Conservation (phyloP, 805 yeast genomes). For the Metschnikowia henanensis region DNA sequence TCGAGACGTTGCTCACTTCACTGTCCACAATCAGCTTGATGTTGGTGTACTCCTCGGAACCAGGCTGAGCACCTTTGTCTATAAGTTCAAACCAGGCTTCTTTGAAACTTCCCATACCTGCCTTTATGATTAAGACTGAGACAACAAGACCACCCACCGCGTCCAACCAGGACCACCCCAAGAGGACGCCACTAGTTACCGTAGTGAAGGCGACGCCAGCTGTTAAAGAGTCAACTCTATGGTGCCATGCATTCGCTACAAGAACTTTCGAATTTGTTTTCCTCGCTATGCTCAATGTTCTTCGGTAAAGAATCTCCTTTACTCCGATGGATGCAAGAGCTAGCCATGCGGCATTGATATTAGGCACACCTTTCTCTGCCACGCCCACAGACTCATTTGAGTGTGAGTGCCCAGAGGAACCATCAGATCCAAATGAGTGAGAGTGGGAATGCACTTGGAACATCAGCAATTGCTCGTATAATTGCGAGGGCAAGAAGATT, state of each 20-base stretch:
- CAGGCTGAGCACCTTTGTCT: slow-evolving; percentile 62
- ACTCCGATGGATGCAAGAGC: slow-evolving; percentile 86
- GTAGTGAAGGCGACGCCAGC: slow-evolving; percentile 88
- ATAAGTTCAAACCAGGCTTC: slow-evolving; percentile 73
- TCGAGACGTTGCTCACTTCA: slow-evolving; percentile 25
- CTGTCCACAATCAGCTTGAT: slow-evolving; percentile 41
- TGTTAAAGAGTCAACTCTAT: slow-evolving; percentile 90
- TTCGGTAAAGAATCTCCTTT: slow-evolving; percentile 85
- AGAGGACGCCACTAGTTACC: slow-evolving; percentile 79
- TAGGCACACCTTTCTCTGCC: slow-evolving; percentile 28
- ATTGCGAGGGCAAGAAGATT: slow-evolving; percentile 61
- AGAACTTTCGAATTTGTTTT: slow-evolving; percentile 82
- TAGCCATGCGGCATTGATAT: slow-evolving; percentile 94
- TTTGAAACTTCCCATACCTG: slow-evolving; percentile 76
- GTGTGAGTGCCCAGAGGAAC: slow-evolving; percentile 16
- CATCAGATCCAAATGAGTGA: slow-evolving; percentile 33
- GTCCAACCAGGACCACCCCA: slow-evolving; percentile 81
- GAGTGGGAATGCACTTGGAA: slow-evolving; percentile 54
- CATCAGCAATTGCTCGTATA: slow-evolving; percentile 53
- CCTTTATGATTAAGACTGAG: slow-evolving; percentile 75
- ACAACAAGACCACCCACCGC: slow-evolving; percentile 91
- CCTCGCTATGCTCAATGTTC: slow-evolving; percentile 79
- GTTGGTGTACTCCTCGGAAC: slow-evolving; percentile 48
- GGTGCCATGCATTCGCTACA: slow-evolving; percentile 99
- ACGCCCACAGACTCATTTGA: slow-evolving; percentile 4